phyloP scores from a whole-genome alignment of 2,329 filamentous ascomycete species.

The Fragosphaeria purpurea region DNA sequence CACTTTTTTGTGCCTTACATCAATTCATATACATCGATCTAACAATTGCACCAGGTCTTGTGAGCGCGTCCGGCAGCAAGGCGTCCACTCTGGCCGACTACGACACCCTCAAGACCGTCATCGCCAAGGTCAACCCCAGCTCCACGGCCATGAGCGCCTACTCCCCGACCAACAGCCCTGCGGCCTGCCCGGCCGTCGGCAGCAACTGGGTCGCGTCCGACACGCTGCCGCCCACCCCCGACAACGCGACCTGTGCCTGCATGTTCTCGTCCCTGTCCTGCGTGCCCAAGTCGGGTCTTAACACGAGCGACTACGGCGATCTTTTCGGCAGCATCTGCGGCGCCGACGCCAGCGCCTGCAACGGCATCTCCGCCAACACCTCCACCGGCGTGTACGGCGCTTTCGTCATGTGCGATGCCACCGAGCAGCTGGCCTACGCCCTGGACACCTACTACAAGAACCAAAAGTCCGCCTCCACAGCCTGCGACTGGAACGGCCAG shows the following conservation, averaged over 20 bases:
- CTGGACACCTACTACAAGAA: slow-evolving; percentile 62
- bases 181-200: slow-evolving; percentile 59
- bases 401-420: slow-evolving; percentile 65
- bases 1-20: slow-evolving; percentile 4
- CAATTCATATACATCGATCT: slow-evolving; percentile 8
- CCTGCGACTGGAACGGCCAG: slow-evolving; percentile 64
- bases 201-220: slow-evolving; percentile 59
- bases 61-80: slow-evolving; percentile 43
- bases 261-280: slow-evolving; percentile 70
- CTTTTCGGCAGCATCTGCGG: slow-evolving; percentile 72
- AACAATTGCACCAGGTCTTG: slow-evolving; percentile 44
- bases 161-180: slow-evolving; percentile 60
- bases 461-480: slow-evolving; percentile 41
- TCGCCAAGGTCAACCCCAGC: slow-evolving; percentile 57
- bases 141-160: slow-evolving; percentile 59
- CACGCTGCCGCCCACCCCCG: slow-evolving; percentile 71
- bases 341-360: slow-evolving; percentile 44
- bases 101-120: slow-evolving; percentile 57
- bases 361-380: slow-evolving; percentile 58
- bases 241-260: slow-evolving; percentile 71
- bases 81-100: slow-evolving; percentile 67
- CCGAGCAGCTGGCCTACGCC: slow-evolving; percentile 62
- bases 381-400: slow-evolving; percentile 62
- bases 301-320: slow-evolving; percentile 47
- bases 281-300: slow-evolving; percentile 48